phyloP scores from a whole-genome alignment of 2,329 filamentous ascomycete genomes.

The Hymenoscyphus fraxineus region DNA sequence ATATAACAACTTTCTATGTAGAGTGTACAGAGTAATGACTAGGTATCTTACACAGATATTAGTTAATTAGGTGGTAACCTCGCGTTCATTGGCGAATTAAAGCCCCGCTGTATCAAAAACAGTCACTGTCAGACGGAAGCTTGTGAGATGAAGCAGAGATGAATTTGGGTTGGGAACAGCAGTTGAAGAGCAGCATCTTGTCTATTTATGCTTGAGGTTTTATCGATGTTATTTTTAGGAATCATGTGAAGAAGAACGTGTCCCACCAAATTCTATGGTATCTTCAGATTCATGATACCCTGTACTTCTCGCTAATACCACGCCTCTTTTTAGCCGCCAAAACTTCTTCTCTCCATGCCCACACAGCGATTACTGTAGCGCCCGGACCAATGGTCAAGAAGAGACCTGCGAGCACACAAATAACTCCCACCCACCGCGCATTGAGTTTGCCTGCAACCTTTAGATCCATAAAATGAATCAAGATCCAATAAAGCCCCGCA shows the following conservation, averaged over 20 bases:
- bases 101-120: no score
- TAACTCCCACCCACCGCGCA: conserved; percentile 25
- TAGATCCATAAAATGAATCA: conserved; percentile 35
- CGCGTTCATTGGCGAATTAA: no score
- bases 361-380: conserved; percentile 30
- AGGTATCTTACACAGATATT: no score
- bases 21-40: no score
- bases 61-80: no score
- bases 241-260: background rate
- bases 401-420: conserved; percentile 18
- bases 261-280: background rate
- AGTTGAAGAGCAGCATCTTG: no score
- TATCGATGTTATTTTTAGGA: no score
- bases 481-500: conserved; percentile 31
- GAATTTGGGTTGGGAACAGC: no score
- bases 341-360: conserved; percentile 37
- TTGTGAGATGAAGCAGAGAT: no score
- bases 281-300: background rate
- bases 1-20: no score
- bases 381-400: conserved; percentile 33
- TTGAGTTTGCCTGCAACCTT: conserved; percentile 33
- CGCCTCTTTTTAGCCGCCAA: conserved; percentile 25
- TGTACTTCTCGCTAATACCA: background rate
- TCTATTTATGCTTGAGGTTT: no score
- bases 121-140: no score